phyloP scores from a whole-genome alignment of 208 protist species.

The Leishmania arabica region DNA sequence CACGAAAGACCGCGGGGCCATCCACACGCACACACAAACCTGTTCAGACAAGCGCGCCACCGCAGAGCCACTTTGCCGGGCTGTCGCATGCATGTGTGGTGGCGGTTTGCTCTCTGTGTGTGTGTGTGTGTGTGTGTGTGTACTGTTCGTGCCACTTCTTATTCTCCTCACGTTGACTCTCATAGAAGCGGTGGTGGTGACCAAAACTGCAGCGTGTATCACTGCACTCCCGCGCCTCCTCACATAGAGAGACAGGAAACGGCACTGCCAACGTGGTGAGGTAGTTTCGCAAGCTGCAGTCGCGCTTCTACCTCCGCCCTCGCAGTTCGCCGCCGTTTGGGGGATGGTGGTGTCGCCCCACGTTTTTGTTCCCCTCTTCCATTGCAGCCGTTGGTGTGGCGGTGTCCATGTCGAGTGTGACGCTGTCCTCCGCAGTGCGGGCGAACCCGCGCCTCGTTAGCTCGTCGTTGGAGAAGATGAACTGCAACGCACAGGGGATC shows the following conservation, averaged over 20 bases:
- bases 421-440: conserved; percentile 52
- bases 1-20: not conserved
- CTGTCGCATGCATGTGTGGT: not conserved
- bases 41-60: not conserved
- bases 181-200: conserved; percentile 5
- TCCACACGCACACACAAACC: not conserved
- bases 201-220: not conserved
- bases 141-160: not conserved
- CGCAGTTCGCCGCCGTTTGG: too few species aligned
- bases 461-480: conserved; percentile 68
- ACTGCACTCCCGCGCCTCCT: not conserved
- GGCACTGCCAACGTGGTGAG: not conserved
- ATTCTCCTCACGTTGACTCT: not conserved
- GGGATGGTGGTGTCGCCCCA: not conserved
- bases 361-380: not conserved
- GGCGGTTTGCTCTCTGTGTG: too few species aligned
- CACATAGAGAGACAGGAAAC: conserved; percentile 1
- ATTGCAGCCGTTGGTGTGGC: not conserved
- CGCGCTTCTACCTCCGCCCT: not conserved
- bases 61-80: not conserved
- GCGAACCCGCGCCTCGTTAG: conserved; percentile 52
- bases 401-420: conserved; percentile 21
- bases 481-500: conserved; percentile 62
- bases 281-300: not conserved
- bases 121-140: not conserved